Conservation (phyloP, 2,329 filamentous ascomycete species). For the Xylaria sp. region DNA sequence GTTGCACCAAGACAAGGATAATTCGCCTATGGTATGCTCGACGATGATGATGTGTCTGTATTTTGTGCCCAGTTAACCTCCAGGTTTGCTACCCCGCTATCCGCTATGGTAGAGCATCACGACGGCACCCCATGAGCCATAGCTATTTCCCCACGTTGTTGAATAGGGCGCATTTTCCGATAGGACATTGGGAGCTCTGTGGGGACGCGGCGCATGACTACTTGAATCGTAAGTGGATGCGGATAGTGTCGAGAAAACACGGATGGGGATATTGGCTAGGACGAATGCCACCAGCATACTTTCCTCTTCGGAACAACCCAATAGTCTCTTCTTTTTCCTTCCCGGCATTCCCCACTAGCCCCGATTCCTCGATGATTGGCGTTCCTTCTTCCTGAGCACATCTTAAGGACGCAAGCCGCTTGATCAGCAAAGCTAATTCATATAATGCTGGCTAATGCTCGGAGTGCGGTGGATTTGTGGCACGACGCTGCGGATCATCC, state of each 20-base stretch:
- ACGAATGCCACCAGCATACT: slow-evolving; percentile 17
- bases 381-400: background rate
- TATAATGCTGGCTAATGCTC: slow-evolving; percentile 7
- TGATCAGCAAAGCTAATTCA: slow-evolving; percentile 9
- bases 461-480: slow-evolving; percentile 4
- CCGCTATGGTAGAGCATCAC: slow-evolving; percentile 39
- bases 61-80: slow-evolving; percentile 35
- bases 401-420: slow-evolving; percentile 7
- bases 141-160: slow-evolving; percentile 54
- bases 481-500: slow-evolving; percentile 2
- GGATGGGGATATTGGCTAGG: slow-evolving; percentile 19
- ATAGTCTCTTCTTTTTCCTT: background rate
- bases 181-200: slow-evolving; percentile 38
- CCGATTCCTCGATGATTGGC: slow-evolving; percentile 1
- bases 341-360: slow-evolving; percentile 15
- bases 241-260: slow-evolving; percentile 11
- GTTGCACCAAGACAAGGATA: slow-evolving; percentile 39
- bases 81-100: slow-evolving; percentile 42
- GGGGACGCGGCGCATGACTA: slow-evolving; percentile 25
- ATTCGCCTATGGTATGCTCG: slow-evolving; percentile 36
- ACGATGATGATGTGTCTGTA: slow-evolving; percentile 39
- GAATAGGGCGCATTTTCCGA: slow-evolving; percentile 47
- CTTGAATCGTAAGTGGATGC: slow-evolving; percentile 11
- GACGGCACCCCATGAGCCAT: slow-evolving; percentile 46
- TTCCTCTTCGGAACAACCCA: slow-evolving; percentile 10